phyloP scores from a whole-genome alignment of 768 basidiomycete species.

The Tubosaeta sp. region DNA sequence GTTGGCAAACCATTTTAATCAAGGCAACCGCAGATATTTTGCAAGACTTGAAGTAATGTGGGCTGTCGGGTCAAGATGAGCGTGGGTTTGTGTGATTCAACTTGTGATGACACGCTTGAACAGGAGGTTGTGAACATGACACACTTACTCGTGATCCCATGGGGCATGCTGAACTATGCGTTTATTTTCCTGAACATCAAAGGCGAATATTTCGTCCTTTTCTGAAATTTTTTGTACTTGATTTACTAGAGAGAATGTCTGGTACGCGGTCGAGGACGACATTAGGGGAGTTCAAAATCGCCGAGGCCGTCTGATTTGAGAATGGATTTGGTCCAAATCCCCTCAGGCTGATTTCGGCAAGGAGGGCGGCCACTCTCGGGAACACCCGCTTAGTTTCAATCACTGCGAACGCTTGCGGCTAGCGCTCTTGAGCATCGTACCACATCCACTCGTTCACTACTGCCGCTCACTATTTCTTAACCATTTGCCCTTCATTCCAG shows the following conservation, averaged over 20 bases:
- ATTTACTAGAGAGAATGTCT: conserved; percentile 71
- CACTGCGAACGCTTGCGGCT: too few relatives aligned
- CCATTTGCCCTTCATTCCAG: too few relatives aligned
- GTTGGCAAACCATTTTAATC: conserved; percentile 80
- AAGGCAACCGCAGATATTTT: conserved; percentile 94
- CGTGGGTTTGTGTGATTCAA: not conserved
- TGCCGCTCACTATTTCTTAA: too few relatives aligned
- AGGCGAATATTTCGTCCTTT: conserved; percentile 78
- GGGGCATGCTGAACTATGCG: conserved; percentile 65
- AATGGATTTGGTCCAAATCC: too few relatives aligned
- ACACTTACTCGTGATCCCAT: conserved; percentile 82
- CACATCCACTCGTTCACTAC: too few relatives aligned
- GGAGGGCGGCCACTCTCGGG: too few relatives aligned
- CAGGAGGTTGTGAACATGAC: not conserved
- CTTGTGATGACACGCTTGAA: not conserved
- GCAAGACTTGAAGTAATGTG: conserved; percentile 81
- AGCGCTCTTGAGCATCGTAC: too few relatives aligned
- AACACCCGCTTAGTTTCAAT: too few relatives aligned
- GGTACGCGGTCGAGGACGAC: conserved; percentile 54
- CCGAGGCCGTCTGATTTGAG: too few relatives aligned
- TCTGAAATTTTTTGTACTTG: conserved; percentile 65
- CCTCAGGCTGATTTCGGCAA: too few relatives aligned
- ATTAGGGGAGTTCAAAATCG: too few relatives aligned
- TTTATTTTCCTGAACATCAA: conserved; percentile 64
- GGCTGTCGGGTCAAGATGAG: conserved; percentile 38